These are phyloP conservation scores for Fragaria ananassa DNA, from an alignment of 306 rosid genomes.

Conservation along the genomic window DNA sequence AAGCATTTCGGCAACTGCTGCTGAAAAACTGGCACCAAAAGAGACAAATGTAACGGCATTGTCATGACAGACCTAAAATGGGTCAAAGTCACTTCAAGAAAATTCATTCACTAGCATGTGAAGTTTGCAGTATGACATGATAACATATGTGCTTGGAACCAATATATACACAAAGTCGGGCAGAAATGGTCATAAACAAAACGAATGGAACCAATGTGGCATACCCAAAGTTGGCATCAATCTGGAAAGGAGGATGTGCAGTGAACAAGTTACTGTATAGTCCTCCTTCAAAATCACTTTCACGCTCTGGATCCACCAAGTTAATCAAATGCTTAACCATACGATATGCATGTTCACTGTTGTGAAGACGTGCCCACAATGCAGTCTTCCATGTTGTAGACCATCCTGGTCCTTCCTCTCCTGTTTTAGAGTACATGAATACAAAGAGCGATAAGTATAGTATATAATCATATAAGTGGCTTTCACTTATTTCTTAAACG, in stretches of 20 bases:
- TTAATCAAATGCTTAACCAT: constrained; percentile 83
- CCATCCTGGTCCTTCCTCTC: constrained; percentile 99
- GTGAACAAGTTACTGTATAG: constrained; percentile 85
- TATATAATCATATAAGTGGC: background rate
- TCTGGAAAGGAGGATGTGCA: constrained; percentile 94
- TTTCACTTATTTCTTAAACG: too few relatives aligned
- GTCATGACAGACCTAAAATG: too few relatives aligned
- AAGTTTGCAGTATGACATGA: too few relatives aligned
- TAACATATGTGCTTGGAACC: background rate
- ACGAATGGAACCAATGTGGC: constrained; percentile 16
- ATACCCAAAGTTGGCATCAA: constrained; percentile 95
- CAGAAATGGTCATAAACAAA: background rate
- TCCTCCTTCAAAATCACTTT: constrained; percentile 75
- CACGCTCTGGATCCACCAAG: constrained; percentile 82
- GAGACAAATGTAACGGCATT: background rate
- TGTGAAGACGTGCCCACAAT: constrained; percentile 82
- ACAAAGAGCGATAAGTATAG: background rate
- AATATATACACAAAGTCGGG: background rate
- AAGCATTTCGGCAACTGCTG: constrained; percentile 77
- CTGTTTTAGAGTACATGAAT: constrained; percentile 41
- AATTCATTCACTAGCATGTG: too few relatives aligned
- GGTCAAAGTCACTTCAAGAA: too few relatives aligned
- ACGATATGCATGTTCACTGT: constrained; percentile 78
- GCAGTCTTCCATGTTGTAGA: constrained; percentile 86
- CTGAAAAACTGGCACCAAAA: constrained; percentile 43